A percentile compares a stretch with the other conserved stretches of the same genome.
Conservation (phyloP, 169 alveolate species). For the Cryptosporidium xiaoi region DNA sequence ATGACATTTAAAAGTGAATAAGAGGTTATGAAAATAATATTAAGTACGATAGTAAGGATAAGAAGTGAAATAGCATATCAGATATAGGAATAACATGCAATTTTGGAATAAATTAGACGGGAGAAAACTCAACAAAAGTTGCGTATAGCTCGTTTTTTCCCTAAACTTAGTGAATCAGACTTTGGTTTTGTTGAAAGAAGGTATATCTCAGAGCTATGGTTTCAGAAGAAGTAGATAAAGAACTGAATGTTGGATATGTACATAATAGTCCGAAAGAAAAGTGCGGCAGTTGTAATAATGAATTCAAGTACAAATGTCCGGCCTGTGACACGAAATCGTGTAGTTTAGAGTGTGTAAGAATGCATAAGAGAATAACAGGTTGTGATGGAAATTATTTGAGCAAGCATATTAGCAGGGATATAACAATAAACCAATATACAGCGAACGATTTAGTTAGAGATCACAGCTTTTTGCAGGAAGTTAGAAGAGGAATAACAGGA, state of each 20-base stretch:
- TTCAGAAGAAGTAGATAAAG: background rate
- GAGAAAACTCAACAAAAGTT: too few relatives aligned
- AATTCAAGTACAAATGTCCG: constrained; percentile 73
- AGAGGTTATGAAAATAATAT: too few relatives aligned
- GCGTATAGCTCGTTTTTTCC: too few relatives aligned
- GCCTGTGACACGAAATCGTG: constrained; percentile 67
- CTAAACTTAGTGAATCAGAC: too few relatives aligned
- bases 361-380: constrained; percentile 61
- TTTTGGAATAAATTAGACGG: too few relatives aligned
- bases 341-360: constrained; percentile 66
- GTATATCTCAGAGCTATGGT: too few relatives aligned
- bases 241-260: background rate
- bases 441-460: constrained; percentile 22
- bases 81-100: too few relatives aligned
- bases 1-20: too few relatives aligned
- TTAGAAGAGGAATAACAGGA: constrained; percentile 10
- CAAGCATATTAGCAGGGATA: constrained; percentile 16
- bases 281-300: constrained; percentile 35
- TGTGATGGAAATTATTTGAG: constrained; percentile 52
- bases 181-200: too few relatives aligned
- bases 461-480: constrained; percentile 36
- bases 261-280: background rate
- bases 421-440: constrained; percentile 33
- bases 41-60: too few relatives aligned
- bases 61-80: too few relatives aligned